A percentile compares a stretch with the other conserved stretches of the same genome.
These are phyloP conservation scores for Thymus quinquecostatus DNA, from an alignment of 257 asterid genomes.

Conservation along the genomic window DNA sequence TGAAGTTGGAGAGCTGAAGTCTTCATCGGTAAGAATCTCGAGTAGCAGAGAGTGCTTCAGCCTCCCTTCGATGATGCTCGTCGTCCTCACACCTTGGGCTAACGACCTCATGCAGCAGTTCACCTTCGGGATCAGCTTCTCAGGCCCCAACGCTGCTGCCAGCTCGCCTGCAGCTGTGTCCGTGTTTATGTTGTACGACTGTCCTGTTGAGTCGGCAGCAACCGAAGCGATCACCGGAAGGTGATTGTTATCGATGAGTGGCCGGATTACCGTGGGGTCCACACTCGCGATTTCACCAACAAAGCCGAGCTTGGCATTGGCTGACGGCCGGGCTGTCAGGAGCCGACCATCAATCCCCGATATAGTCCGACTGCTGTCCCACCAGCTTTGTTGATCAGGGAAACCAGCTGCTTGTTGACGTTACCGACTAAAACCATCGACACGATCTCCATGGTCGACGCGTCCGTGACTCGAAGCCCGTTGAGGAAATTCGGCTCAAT, in stretches of 20 bases:
- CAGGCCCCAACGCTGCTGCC: constrained; percentile 79
- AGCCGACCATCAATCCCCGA: constrained; percentile 80
- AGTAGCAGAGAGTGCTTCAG: constrained; percentile 74
- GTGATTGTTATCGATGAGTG: constrained; percentile 60
- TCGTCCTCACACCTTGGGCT: constrained; percentile 80
- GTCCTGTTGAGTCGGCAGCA: constrained; percentile 65
- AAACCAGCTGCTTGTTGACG: constrained; percentile 72
- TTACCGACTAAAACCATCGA: constrained; percentile 83
- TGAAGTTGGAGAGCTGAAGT: constrained; percentile 63
- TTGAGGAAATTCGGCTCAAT: constrained; percentile 69
- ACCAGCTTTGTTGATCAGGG: constrained; percentile 78
- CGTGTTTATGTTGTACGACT: constrained; percentile 72
- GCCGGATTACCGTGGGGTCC: constrained; percentile 63
- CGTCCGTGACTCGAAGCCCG: constrained; percentile 84
- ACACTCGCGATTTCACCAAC: constrained; percentile 86
- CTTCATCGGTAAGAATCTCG: constrained; percentile 61
- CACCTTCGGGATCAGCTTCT: constrained; percentile 84
- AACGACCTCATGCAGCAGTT: constrained; percentile 75
- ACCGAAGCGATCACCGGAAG: constrained; percentile 88
- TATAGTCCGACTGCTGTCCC: constrained; percentile 80
- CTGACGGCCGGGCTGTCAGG: constrained; percentile 71
- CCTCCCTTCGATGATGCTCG: constrained; percentile 80
- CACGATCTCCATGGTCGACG: constrained; percentile 81
- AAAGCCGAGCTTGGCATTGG: constrained; percentile 64
- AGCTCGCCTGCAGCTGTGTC: constrained; percentile 83